Base-by-base conservation (phyloP, 75 land plant genomes). In the Azolla pinnata region DNA sequence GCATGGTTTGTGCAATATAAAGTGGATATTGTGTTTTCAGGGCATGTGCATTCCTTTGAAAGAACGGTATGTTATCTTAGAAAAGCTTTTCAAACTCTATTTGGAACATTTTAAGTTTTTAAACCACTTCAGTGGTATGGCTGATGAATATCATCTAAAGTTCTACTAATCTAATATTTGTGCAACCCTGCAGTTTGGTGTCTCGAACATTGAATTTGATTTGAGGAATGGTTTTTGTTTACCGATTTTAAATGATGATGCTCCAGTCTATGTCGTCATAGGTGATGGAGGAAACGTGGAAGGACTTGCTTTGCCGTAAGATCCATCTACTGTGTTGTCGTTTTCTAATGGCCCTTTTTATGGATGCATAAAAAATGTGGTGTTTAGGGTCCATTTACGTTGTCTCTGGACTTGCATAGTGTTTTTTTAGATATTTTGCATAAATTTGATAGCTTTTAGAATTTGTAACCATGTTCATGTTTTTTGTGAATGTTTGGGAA, bases 31-130 rank as follows among this genome's bases (percentile, higher is more conserved):
- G 79, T 95, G 55, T 35, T 95, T 52, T 75, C 99, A 18, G 99
- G 99, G 31, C 99, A 95, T 74, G 99, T 95, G 28, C 99, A 95
- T 78, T 87, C 99, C 40, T 95, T 89, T 67, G 99, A 95, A 52
- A 81, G 99, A 25, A 52, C 88, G n/a, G 99, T 95, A 89, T 65
- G 77, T 54, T 30, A 24, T 14, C 55, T 48, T 33, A 12, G 18
- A 47, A 47, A 20, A 20, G 9, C 29, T 23, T 14, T 55, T 8
- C 33, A 55, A 10, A 2, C 27, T 12, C 3, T 55, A 55, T 5
- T 29, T 8, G 54, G 8, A 8, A 8, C n/a, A 19, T 51, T 7
- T 18, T 18, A 51, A 18, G 5, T 19, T 51, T 9, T 8, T 8
- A 51, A 51, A 51, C 17, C 54, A 8, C 5, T 24, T 8, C 24